Percentiles rank a stretch among this genome's conserved stretches.
phyloP scores from a whole-genome alignment of 2,329 filamentous ascomycete species.

The Colletotrichum sp. region DNA sequence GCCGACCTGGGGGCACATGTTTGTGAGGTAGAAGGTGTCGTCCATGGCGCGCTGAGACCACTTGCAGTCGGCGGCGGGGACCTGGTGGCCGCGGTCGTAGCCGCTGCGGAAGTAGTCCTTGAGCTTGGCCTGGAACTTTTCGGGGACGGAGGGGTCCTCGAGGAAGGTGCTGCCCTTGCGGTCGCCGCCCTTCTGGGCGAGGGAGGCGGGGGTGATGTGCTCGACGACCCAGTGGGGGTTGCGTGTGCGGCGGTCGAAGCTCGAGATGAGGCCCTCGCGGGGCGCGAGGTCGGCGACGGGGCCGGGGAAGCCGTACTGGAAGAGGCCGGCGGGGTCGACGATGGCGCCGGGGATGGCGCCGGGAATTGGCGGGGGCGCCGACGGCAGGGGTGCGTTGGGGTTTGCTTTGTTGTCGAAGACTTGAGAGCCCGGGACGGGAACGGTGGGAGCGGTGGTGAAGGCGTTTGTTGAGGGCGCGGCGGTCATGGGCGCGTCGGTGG shows the following conservation, averaged over 20 bases:
- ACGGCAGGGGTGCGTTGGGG: conserved; percentile 21
- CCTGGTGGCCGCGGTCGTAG: conserved; percentile 96
- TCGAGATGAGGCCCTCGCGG: conserved; percentile 79
- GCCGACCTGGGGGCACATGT: conserved; percentile 98
- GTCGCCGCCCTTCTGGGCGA: conserved; percentile 77
- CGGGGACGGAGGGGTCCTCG: conserved; percentile 81
- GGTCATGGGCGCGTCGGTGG: conserved; percentile 33
- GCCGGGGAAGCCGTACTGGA: conserved; percentile 91
- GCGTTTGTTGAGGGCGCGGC: conserved; percentile 25
- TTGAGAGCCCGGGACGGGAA: conserved; percentile 64
- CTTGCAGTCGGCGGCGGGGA: conserved; percentile 93
- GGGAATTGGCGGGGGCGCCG: conserved; percentile 32
- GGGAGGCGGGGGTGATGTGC: conserved; percentile 90
- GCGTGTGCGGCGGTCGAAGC: conserved; percentile 87
- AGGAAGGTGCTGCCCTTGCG: conserved; percentile 82
- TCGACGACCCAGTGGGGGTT: conserved; percentile 96
- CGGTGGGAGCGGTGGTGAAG: conserved; percentile 32
- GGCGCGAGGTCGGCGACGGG: conserved; percentile 83
- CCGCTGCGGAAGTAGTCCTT: conserved; percentile 95
- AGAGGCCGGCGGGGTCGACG: conserved; percentile 78
- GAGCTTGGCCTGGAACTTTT: conserved; percentile 86
- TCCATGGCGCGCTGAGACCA: conserved; percentile 96
- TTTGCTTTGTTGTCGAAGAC: conserved; percentile 39
- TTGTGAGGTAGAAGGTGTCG: conserved; percentile 88
- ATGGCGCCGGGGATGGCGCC: conserved; percentile 42